Conservation (phyloP, 2,329 filamentous ascomycete genomes). For the Hortaea werneckii region DNA sequence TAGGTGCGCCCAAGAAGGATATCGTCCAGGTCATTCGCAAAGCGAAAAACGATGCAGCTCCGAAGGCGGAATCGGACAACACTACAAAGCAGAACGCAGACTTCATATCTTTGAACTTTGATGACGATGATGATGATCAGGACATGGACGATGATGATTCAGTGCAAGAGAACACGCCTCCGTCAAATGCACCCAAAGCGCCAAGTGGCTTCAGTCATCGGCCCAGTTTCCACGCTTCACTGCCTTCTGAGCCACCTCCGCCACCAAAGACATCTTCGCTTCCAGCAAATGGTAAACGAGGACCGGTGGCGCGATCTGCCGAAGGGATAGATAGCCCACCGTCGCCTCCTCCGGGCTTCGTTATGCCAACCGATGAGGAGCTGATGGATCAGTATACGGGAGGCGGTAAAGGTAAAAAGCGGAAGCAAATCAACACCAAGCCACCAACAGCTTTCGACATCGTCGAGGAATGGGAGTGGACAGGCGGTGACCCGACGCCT, state of each 20-base stretch:
- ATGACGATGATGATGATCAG: constrained; percentile 22
- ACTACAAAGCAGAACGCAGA: constrained; percentile 49
- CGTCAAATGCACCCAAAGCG: neutral
- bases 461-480: constrained; percentile 33
- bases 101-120: constrained; percentile 62
- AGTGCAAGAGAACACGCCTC: neutral
- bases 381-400: constrained; percentile 6
- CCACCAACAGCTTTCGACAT: constrained; percentile 26
- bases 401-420: constrained; percentile 46
- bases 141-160: constrained; percentile 21
- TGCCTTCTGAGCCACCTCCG: neutral
- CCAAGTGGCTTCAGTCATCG: constrained; percentile 25
- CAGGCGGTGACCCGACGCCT: constrained; percentile 42
- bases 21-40: constrained; percentile 89
- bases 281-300: neutral
- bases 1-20: constrained; percentile 65
- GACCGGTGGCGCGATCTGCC: neutral
- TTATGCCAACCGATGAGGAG: constrained; percentile 17
- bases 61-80: constrained; percentile 36
- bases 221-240: constrained; percentile 16
- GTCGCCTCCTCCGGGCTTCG: constrained; percentile 8
- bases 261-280: neutral
- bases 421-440: constrained; percentile 46
- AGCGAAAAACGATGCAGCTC: constrained; percentile 59
- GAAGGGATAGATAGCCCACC: constrained; percentile 2